phyloP scores from a whole-genome alignment of 1,139 yeast species.

The Yamadazyma conglobata region DNA sequence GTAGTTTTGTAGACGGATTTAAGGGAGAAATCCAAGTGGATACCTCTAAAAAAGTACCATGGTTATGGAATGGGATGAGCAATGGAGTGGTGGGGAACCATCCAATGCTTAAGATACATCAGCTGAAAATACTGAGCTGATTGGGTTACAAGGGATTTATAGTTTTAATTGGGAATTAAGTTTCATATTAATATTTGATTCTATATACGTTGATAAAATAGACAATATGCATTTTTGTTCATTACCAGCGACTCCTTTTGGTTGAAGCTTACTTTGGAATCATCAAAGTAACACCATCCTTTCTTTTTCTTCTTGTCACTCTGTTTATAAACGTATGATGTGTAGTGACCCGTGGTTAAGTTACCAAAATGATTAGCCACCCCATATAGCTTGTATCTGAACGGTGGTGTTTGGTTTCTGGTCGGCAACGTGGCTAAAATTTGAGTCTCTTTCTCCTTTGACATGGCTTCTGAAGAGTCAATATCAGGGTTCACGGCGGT shows the following conservation, averaged over 20 bases:
- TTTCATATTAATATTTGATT: too few relatives aligned
- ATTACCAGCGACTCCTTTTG: slow-evolving; percentile 44
- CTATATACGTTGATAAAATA: slow-evolving; percentile 54
- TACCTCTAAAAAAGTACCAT: slow-evolving; percentile 51
- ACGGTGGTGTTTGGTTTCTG: slow-evolving; percentile 79
- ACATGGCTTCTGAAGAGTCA: slow-evolving; percentile 18
- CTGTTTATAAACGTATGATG: slow-evolving; percentile 70
- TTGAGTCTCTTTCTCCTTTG: slow-evolving; percentile 39
- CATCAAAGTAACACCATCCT: slow-evolving; percentile 79
- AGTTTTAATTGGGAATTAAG: too few relatives aligned
- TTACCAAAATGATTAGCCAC: slow-evolving; percentile 88
- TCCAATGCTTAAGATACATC: slow-evolving; percentile 38
- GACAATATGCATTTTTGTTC: slow-evolving; percentile 69
- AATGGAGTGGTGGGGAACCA: slow-evolving; percentile 49
- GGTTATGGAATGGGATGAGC: slow-evolving; percentile 76
- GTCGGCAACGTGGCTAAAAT: slow-evolving; percentile 54
- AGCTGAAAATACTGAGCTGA: too few relatives aligned
- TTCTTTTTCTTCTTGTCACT: slow-evolving; percentile 32
- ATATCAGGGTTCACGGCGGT: slow-evolving; percentile 22
- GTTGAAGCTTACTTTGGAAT: slow-evolving; percentile 50
- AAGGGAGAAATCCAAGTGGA: slow-evolving; percentile 57
- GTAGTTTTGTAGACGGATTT: slow-evolving; percentile 79
- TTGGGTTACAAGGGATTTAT: too few relatives aligned
- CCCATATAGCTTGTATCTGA: slow-evolving; percentile 71
- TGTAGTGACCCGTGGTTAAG: slow-evolving; percentile 87